A percentile compares a stretch with the other conserved stretches of the same genome.
Evolutionary conservation across 768 basidiomycete genomes (phyloP).

Genomic region (Pholiota conissans): DNA sequence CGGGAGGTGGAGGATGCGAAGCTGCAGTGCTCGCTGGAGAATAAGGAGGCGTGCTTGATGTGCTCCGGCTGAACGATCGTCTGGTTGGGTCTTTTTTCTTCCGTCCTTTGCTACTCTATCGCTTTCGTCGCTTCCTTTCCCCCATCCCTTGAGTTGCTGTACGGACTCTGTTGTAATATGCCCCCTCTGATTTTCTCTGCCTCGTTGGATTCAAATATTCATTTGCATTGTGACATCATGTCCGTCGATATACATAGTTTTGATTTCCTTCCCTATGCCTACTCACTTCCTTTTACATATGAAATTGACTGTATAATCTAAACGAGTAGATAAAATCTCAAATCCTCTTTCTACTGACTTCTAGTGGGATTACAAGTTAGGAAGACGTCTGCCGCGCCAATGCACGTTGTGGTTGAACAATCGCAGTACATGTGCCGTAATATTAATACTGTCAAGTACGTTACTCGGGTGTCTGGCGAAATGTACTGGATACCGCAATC

Average conservation of each 20-base stretch:
- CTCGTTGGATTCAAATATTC: not conserved
- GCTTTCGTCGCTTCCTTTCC: conserved; percentile 2
- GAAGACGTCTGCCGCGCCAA: too few species aligned
- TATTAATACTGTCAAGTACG: too few species aligned
- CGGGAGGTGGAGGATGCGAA: conserved; percentile 81
- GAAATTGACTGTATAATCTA: not conserved
- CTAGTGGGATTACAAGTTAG: too few species aligned
- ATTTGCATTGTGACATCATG: not conserved
- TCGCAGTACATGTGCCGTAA: too few species aligned
- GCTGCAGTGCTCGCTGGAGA: conserved; percentile 83
- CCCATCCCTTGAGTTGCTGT: not conserved
- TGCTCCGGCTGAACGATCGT: conserved; percentile 66
- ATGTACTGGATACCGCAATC: too few species aligned
- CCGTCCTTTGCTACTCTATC: not conserved
- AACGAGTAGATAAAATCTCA: not conserved
- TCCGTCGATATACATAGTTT: not conserved
- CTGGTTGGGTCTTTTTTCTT: not conserved
- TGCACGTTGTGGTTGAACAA: too few species aligned
- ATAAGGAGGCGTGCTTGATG: conserved; percentile 94
- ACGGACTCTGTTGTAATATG: conserved; percentile 6
- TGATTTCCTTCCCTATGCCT: not conserved
- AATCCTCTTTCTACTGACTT: not conserved
- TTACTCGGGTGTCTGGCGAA: too few species aligned
- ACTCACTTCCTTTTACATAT: not conserved
- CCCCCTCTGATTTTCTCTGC: not conserved